These are phyloP conservation scores for Avena sativa DNA, from an alignment of 176 grass and related monocot species.

Conservation along the genomic window DNA sequence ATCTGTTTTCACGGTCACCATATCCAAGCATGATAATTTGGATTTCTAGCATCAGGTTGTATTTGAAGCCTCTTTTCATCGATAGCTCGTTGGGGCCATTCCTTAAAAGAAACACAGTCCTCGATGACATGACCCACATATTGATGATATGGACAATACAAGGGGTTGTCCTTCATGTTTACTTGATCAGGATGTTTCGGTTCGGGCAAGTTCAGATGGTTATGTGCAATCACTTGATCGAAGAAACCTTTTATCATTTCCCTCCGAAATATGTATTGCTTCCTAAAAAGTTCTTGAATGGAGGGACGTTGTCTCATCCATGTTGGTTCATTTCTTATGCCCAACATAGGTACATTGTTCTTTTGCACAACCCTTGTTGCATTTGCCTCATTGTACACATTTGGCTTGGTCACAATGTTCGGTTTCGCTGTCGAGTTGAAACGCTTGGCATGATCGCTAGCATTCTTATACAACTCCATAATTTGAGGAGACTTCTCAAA, in stretches of 20 bases:
- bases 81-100: neutral
- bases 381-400: neutral
- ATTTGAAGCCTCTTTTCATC: neutral
- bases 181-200: neutral
- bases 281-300: neutral
- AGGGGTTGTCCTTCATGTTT: neutral
- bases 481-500: constrained; percentile 9
- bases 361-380: neutral
- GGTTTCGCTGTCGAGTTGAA: neutral
- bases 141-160: neutral
- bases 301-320: neutral
- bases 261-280: neutral
- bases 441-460: neutral
- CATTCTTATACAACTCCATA: constrained; percentile 1
- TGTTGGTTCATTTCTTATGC: neutral
- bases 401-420: neutral
- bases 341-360: neutral
- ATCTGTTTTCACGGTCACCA: neutral
- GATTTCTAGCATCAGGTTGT: neutral
- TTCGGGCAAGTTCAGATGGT: neutral
- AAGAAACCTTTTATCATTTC: neutral
- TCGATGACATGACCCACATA: neutral
- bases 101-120: neutral
- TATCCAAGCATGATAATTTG: neutral
- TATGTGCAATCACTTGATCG: neutral